Evolutionary conservation across 2,329 filamentous ascomycete species (phyloP).

Genomic region (Elsinoe australis): DNA sequence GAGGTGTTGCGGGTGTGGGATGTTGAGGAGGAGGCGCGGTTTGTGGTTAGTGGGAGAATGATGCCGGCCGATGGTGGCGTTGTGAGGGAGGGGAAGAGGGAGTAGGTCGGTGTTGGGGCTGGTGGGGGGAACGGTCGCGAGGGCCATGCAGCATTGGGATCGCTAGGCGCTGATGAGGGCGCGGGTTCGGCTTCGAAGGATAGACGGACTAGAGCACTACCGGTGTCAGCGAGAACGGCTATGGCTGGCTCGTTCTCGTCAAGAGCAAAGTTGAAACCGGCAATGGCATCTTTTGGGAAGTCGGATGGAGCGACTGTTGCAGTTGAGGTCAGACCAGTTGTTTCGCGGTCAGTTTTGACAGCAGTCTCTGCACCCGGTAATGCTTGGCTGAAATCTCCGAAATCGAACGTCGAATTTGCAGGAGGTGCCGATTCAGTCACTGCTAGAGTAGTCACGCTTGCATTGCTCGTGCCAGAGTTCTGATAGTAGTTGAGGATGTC

Average conservation of each 20-base stretch:
- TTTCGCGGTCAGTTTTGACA: not conserved
- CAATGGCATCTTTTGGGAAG: not conserved
- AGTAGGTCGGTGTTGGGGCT: conserved; percentile 8
- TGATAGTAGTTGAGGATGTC: conserved; percentile 12
- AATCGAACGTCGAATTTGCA: not conserved
- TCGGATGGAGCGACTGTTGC: conserved; percentile 1
- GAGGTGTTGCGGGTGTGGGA: conserved; percentile 9
- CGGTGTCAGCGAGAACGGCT: not conserved
- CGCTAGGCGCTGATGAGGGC: not conserved
- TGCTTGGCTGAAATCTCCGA: not conserved
- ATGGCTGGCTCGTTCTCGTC: conserved; percentile 1
- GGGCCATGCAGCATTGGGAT: not conserved
- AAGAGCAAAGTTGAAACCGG: conserved; percentile 7
- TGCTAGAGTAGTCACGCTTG: not conserved
- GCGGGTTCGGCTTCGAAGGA: conserved; percentile 4
- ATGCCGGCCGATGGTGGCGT: not conserved
- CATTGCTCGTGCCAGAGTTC: conserved; percentile 3
- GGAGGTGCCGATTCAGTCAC: not conserved
- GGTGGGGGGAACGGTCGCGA: not conserved
- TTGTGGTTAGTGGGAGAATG: not conserved
- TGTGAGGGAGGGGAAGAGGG: conserved; percentile 6
- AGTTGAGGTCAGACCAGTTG: not conserved
- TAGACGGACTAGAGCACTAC: not conserved
- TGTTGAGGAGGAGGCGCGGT: not conserved
- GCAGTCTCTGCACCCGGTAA: not conserved